These are phyloP conservation scores for Lycium barbarum DNA, from an alignment of 257 asterid genomes.

Conservation along the genomic window DNA sequence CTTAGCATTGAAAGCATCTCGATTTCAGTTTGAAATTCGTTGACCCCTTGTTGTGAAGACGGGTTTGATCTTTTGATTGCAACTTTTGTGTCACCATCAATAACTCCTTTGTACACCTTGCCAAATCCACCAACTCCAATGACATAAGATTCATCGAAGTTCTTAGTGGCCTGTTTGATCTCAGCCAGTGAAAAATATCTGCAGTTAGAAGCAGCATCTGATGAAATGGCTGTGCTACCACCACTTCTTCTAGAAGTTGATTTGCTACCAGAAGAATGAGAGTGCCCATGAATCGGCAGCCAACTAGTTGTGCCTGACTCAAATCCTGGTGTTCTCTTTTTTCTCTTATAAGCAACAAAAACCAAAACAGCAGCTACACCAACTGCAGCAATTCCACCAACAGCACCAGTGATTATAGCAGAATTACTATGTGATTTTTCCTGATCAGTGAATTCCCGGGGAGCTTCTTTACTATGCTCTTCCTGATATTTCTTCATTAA, in stretches of 20 bases:
- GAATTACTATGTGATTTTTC: constrained; percentile 30
- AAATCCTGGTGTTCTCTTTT: constrained; percentile 41
- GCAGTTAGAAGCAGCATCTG: constrained; percentile 82
- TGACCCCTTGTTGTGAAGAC: constrained; percentile 82
- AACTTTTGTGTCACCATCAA: constrained; percentile 65
- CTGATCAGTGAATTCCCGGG: constrained; percentile 34
- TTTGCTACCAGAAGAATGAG: constrained; percentile 55
- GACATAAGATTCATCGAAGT: constrained; percentile 79
- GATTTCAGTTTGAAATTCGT: constrained; percentile 86
- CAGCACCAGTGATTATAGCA: constrained; percentile 67
- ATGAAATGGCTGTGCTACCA: constrained; percentile 59
- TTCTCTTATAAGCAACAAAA: constrained; percentile 53
- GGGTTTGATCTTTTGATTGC: constrained; percentile 92
- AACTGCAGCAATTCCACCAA: constrained; percentile 77
- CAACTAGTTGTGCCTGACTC: constrained; percentile 59
- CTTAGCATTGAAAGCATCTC: constrained; percentile 82
- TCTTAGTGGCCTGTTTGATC: constrained; percentile 72
- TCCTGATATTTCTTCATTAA: constrained; percentile 68
- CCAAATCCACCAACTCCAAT: constrained; percentile 96
- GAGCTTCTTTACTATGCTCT: constrained; percentile 23
- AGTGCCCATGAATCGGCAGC: constrained; percentile 81
- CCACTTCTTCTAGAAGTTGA: constrained; percentile 54
- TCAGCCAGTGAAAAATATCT: constrained; percentile 79
- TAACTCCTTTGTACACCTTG: constrained; percentile 77
- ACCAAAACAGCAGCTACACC: constrained; percentile 72